Conservation (phyloP, 495 filamentous ascomycete genomes). For the Cryomyces minteri region DNA sequence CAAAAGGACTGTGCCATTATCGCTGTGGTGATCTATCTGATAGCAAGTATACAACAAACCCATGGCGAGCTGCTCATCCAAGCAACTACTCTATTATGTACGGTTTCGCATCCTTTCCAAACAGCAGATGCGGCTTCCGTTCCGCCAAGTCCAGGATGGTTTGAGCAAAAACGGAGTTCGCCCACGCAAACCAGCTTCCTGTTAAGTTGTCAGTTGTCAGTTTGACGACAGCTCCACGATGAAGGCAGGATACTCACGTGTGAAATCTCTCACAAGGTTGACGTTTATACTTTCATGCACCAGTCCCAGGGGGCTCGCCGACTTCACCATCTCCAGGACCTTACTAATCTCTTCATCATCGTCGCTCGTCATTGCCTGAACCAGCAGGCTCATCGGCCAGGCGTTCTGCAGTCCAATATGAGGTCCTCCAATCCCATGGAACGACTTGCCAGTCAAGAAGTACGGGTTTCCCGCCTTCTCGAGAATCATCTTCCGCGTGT, state of each 20-base stretch:
- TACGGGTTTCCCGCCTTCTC: slow-evolving; percentile 70
- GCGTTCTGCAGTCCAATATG: slow-evolving; percentile 72
- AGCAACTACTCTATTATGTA: slow-evolving; percentile 13
- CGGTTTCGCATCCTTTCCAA: slow-evolving; percentile 33
- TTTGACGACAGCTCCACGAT: slow-evolving; percentile 12
- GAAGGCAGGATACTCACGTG: slow-evolving; percentile 31
- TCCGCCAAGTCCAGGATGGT: slow-evolving; percentile 78
- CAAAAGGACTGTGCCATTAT: too few relatives aligned
- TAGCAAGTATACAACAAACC: too few relatives aligned
- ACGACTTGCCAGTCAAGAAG: slow-evolving; percentile 59
- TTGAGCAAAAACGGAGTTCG: slow-evolving; percentile 89
- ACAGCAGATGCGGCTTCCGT: slow-evolving; percentile 75
- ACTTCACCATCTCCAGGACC: slow-evolving; percentile 52
- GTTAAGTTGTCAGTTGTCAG: not conserved
- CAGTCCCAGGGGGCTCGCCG: slow-evolving; percentile 54
- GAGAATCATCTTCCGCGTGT: slow-evolving; percentile 85
- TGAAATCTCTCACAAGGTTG: slow-evolving; percentile 52
- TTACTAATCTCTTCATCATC: slow-evolving; percentile 66
- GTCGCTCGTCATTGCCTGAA: slow-evolving; percentile 81
- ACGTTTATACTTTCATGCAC: slow-evolving; percentile 91
- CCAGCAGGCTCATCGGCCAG: slow-evolving; percentile 93
- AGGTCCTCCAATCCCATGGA: slow-evolving; percentile 76
- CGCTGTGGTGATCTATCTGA: too few relatives aligned
- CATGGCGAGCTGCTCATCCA: too few relatives aligned
- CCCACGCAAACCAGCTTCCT: slow-evolving; percentile 96